Base-by-base conservation (phyloP, 495 filamentous ascomycete genomes). In the Penicillium waksmanii region DNA sequence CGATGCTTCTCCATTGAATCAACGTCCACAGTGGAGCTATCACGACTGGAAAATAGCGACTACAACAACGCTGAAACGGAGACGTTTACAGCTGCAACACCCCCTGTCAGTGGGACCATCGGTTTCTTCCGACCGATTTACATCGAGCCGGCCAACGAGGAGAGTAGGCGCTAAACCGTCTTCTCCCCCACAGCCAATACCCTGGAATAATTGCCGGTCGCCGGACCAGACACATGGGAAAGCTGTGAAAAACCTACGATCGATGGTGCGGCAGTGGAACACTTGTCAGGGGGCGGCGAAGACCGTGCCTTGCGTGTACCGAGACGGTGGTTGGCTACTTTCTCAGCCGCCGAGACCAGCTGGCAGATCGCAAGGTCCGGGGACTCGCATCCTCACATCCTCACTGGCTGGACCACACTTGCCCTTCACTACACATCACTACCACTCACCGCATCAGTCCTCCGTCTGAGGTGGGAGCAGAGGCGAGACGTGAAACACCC, bases 321-420 rank as follows among this genome's bases (percentile, higher is more conserved):
- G 55, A 34, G 57, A 13, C 44, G 27, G 58, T 68, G 67, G 67
- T 70, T 70, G 65, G 62, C 23, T 60, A 42, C 42, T 9, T 62
- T 51, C 35, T 53, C 53, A 65, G 66, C 60, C 66, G 64, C 61
- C 61, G 47, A 53, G 43, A 33, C 48, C 43, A 49, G 47, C 51
- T 57, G 55, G 59, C 51, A 62, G 63, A 62, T 62, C 53, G 53
- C 48, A 51, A 35, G 40, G 27, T 21, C 35, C 49, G 48, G 60
- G 35, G 54, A 38, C 35, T 47, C 56, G 35, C 33, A 17, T 15
- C 56, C 53, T 42, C 31, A 36, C 35, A 12, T 38, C 58, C 54
- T 60, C 38, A 68, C 58, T 70, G 67, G 67, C 40, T 40, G 34
- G 9, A 15, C 10, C 23, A 34, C 17, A 27, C 31, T 47, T 49